Percentiles rank a stretch among this genome's conserved stretches.
These are phyloP conservation scores for Podosphaera xanthii DNA, from an alignment of 2,329 filamentous ascomycete genomes.

Conservation along the genomic window DNA sequence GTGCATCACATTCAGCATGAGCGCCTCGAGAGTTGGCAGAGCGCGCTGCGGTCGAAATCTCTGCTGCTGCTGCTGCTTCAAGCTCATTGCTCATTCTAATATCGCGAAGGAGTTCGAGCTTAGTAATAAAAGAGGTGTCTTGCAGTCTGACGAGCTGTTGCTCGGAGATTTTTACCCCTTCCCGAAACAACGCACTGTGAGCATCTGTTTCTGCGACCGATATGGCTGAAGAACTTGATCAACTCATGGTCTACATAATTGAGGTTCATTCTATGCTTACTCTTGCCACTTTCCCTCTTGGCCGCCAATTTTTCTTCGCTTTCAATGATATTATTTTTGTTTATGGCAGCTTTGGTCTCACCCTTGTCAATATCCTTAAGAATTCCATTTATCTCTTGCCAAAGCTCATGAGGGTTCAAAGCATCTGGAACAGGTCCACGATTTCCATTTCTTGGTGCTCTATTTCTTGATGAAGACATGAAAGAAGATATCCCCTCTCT, in stretches of 20 bases:
- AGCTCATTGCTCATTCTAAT: slow-evolving; percentile 1
- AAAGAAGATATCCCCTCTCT: background rate
- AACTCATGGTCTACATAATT: background rate
- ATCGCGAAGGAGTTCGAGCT: slow-evolving; percentile 2
- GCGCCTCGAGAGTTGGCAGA: slow-evolving; percentile 9
- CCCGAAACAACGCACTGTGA: slow-evolving; percentile 1
- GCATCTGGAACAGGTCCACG: slow-evolving; percentile 1
- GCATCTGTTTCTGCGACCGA: slow-evolving; percentile 2
- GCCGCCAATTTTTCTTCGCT: background rate
- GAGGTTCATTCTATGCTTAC: background rate
- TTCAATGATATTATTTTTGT: background rate
- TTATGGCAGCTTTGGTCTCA: background rate
- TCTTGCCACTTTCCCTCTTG: slow-evolving; percentile 1
- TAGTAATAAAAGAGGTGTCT: slow-evolving; percentile 1
- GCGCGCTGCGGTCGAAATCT: slow-evolving; percentile 6
- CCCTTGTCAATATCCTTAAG: slow-evolving; percentile 1
- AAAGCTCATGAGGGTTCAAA: slow-evolving; percentile 2
- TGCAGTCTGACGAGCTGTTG: slow-evolving; percentile 1
- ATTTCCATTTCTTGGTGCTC: slow-evolving; percentile 1
- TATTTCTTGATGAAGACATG: slow-evolving; percentile 2
- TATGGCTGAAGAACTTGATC: background rate
- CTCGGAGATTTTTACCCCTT: slow-evolving; percentile 1
- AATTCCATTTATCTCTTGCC: background rate
- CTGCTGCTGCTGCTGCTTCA: slow-evolving; percentile 2
- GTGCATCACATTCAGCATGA: slow-evolving; percentile 13